phyloP scores from a whole-genome alignment of 257 asterid species.

The Prunella vulgaris region DNA sequence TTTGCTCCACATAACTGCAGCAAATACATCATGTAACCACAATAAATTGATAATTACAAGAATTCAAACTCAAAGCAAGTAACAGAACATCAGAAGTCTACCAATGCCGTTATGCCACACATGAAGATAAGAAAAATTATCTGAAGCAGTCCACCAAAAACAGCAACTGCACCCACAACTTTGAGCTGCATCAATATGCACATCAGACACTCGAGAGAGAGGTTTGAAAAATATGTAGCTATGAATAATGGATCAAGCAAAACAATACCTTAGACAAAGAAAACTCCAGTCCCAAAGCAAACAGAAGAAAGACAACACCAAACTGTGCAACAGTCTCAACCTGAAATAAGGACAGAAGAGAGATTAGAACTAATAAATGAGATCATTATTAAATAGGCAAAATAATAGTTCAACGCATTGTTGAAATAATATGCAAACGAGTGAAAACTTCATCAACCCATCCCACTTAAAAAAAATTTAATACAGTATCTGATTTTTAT shows the following conservation, averaged over 20 bases:
- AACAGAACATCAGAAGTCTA: conserved; percentile 31
- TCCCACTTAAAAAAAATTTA: background rate
- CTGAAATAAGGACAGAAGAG: conserved; percentile 35
- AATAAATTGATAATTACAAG: conserved; percentile 13
- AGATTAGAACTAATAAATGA: background rate
- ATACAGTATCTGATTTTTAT: background rate
- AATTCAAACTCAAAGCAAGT: background rate
- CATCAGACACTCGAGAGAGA: conserved; percentile 21
- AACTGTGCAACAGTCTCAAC: conserved; percentile 97
- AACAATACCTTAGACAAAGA: conserved; percentile 71
- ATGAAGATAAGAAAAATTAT: conserved; percentile 61
- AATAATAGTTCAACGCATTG: conserved; percentile 9
- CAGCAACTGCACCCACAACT: conserved; percentile 95
- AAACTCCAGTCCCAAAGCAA: conserved; percentile 94
- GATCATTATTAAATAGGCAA: background rate
- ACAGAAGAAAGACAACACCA: conserved; percentile 94
- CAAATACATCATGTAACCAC: conserved; percentile 18
- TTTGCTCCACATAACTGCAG: conserved; percentile 83
- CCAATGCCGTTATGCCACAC: conserved; percentile 71
- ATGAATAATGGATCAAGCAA: background rate
- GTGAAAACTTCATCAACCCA: background rate
- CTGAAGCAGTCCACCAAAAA: conserved; percentile 90
- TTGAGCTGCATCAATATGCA: conserved; percentile 59
- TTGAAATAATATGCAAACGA: conserved; percentile 6
- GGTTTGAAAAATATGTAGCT: conserved; percentile 8